A percentile compares a stretch with the other conserved stretches of the same genome.
Evolutionary conservation across 805 yeast genomes (phyloP).

Genomic region (Yarrowia porcina): DNA sequence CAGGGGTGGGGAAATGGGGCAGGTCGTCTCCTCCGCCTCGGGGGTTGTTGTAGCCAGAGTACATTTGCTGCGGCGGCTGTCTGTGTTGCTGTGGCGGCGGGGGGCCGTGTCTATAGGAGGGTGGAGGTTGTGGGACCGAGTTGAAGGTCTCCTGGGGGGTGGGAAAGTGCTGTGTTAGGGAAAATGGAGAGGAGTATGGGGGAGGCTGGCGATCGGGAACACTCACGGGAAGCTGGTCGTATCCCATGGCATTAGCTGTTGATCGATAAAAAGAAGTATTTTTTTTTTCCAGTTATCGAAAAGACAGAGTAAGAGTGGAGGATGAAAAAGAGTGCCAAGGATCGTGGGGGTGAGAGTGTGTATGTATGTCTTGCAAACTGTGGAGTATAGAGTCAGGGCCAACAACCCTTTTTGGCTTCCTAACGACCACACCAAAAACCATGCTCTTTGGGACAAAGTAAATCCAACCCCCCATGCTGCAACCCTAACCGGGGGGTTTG

Average conservation of each 20-base stretch:
- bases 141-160: constrained; percentile 21
- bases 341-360: constrained; percentile 12
- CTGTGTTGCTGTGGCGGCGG: background rate
- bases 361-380: constrained; percentile 2
- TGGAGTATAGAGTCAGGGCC: constrained; percentile 3
- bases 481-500: constrained; percentile 9
- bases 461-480: background rate
- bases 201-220: constrained; percentile 1
- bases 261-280: background rate
- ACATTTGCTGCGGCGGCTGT: constrained; percentile 18
- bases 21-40: constrained; percentile 9
- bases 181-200: background rate
- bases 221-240: constrained; percentile 25
- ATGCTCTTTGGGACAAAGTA: background rate
- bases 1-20: constrained; percentile 22
- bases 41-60: constrained; percentile 17
- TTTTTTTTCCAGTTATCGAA: background rate
- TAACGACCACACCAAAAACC: background rate
- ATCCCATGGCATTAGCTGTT: constrained; percentile 22
- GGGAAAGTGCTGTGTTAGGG: constrained; percentile 26
- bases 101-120: constrained; percentile 2
- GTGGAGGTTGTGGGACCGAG: constrained; percentile 11
- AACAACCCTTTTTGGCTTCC: background rate
- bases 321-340: background rate
- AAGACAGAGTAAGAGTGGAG: background rate